Evolutionary conservation across 2,329 filamentous ascomycete genomes (phyloP).

Genomic region (Alternaria sp.): DNA sequence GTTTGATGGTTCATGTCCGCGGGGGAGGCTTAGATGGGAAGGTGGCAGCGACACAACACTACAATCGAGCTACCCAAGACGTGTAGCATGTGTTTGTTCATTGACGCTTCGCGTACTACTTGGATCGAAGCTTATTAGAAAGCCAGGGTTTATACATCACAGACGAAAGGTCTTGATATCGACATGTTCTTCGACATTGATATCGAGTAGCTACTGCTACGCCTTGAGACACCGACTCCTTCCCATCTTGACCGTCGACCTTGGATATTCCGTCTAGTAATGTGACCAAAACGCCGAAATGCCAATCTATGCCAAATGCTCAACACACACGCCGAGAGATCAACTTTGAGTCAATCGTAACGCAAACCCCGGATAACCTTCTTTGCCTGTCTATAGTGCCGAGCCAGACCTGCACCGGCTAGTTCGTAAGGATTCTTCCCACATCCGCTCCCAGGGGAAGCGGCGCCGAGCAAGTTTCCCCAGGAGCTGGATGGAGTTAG

Average conservation of each 20-base stretch:
- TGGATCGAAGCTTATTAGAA: not conserved
- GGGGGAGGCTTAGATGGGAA: constrained; percentile 32
- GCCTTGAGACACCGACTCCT: constrained; percentile 8
- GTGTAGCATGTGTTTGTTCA: not conserved
- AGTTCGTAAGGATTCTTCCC: constrained; percentile 12
- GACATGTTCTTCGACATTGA: constrained; percentile 3
- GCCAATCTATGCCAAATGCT: constrained; percentile 18
- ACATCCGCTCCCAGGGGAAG: constrained; percentile 17
- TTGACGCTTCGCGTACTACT: not conserved
- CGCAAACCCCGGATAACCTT: constrained; percentile 3
- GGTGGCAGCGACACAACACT: constrained; percentile 22
- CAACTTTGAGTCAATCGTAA: constrained; percentile 6
- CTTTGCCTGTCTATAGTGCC: constrained; percentile 6
- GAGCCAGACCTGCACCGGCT: not conserved
- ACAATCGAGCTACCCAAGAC: not conserved
- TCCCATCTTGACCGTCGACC: constrained; percentile 3
- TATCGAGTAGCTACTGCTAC: constrained; percentile 4
- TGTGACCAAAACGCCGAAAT: constrained; percentile 20
- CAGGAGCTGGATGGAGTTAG: constrained; percentile 27
- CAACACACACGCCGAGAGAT: constrained; percentile 12
- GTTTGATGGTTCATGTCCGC: constrained; percentile 24
- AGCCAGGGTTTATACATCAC: not conserved
- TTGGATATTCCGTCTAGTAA: constrained; percentile 19
- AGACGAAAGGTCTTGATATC: not conserved
- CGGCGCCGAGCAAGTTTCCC: constrained; percentile 12